Conservation (phyloP, 805 yeast species). For the Spathaspora hagerdaliae region DNA sequence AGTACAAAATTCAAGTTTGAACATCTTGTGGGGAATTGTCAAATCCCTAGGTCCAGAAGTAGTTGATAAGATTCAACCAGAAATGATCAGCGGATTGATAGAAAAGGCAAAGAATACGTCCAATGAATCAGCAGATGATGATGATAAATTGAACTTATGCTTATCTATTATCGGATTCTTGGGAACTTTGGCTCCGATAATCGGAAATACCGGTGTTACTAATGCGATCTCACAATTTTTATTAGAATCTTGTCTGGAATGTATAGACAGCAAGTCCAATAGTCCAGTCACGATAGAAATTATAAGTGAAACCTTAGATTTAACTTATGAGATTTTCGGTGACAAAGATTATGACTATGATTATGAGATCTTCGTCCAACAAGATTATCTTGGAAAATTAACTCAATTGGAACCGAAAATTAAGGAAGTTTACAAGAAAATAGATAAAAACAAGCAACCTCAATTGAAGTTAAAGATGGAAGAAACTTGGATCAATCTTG, state of each 20-base stretch:
- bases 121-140: neutral
- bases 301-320: slow-evolving; percentile 58
- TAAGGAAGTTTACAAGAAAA: slow-evolving; percentile 18
- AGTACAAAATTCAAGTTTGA: slow-evolving; percentile 29
- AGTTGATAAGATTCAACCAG: slow-evolving; percentile 18
- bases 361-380: slow-evolving; percentile 57
- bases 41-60: slow-evolving; percentile 35
- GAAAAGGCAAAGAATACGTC: slow-evolving; percentile 6
- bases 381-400: slow-evolving; percentile 41
- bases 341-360: slow-evolving; percentile 71
- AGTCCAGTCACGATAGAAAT: slow-evolving; percentile 24
- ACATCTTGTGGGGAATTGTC: slow-evolving; percentile 34
- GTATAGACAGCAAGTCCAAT: neutral
- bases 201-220: slow-evolving; percentile 44
- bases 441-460: slow-evolving; percentile 45
- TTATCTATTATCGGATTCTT: slow-evolving; percentile 49
- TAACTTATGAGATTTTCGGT: slow-evolving; percentile 73
- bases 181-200: slow-evolving; percentile 45
- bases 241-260: slow-evolving; percentile 16
- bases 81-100: slow-evolving; percentile 24
- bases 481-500: slow-evolving; percentile 63
- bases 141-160: slow-evolving; percentile 32
- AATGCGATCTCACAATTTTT: slow-evolving; percentile 43
- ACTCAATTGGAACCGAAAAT: slow-evolving; percentile 10
- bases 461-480: slow-evolving; percentile 60